A percentile compares a stretch with the other conserved stretches of the same genome.
Conservation (phyloP, 768 basidiomycete species). For the Rhodosporidiobolus odoratus region DNA sequence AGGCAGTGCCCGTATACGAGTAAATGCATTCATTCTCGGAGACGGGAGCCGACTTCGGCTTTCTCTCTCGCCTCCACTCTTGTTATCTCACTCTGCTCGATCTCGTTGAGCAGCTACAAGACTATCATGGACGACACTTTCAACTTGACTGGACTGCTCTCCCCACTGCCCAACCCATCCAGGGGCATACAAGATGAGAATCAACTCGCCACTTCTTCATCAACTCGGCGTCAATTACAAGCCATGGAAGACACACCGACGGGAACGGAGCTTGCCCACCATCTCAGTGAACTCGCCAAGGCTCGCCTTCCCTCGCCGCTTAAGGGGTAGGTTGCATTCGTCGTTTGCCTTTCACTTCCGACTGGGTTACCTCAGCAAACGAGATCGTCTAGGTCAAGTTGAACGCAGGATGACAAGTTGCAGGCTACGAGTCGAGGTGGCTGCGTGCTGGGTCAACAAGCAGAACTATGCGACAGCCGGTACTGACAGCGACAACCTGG, state of each 20-base stretch:
- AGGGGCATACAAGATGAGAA: not conserved
- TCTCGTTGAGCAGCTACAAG: not conserved
- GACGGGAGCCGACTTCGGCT: too few relatives aligned
- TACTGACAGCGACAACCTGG: not conserved
- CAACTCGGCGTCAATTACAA: not conserved
- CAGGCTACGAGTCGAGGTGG: not conserved
- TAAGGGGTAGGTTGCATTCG: slow-evolving; percentile 21
- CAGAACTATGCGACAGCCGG: not conserved
- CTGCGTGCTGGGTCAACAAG: too few relatives aligned
- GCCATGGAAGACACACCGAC: too few relatives aligned
- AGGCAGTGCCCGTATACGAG: too few relatives aligned
- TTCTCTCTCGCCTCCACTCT: not conserved
- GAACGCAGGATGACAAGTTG: not conserved
- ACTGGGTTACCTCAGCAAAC: not conserved
- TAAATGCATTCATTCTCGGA: too few relatives aligned
- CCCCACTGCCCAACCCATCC: not conserved
- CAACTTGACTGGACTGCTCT: not conserved
- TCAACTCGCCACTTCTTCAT: not conserved
- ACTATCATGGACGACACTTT: slow-evolving; percentile 5
- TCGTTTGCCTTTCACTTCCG: not conserved
- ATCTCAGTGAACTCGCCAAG: slow-evolving; percentile 30
- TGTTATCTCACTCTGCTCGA: not conserved
- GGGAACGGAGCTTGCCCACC: slow-evolving; percentile 36
- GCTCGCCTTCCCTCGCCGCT: slow-evolving; percentile 25
- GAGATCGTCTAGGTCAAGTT: not conserved